Percentiles rank a stretch among this genome's conserved stretches.
Evolutionary conservation across 108 stramenopile genomes (phyloP).

Genomic region (Cyclotella kingstonii): DNA sequence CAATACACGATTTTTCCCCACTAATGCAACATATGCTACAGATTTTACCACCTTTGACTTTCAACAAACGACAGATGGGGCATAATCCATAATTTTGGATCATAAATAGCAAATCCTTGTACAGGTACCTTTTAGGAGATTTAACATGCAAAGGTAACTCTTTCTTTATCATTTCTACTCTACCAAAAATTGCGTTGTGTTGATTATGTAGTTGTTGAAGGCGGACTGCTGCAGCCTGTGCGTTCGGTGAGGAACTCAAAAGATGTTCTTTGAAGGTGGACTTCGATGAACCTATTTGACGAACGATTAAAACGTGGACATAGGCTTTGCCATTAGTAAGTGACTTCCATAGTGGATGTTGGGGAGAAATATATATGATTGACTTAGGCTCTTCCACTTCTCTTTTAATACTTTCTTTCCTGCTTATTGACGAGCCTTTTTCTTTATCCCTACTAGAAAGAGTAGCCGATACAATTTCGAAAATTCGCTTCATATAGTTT

Average conservation of each 20-base stretch:
- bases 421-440: not conserved
- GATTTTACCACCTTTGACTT: not conserved
- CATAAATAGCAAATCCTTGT: constrained; percentile 61
- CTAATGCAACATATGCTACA: not conserved
- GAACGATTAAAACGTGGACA: constrained; percentile 63
- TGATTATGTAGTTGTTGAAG: constrained; percentile 40
- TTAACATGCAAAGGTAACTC: constrained; percentile 70
- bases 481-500: constrained; percentile 13
- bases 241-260: constrained; percentile 31
- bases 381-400: constrained; percentile 37
- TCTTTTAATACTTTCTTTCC: not conserved
- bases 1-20: constrained; percentile 11
- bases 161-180: constrained; percentile 70
- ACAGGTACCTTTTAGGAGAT: constrained; percentile 62
- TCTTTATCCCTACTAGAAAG: constrained; percentile 3
- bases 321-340: constrained; percentile 67
- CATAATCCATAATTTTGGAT: constrained; percentile 44
- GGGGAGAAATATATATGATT: constrained; percentile 48
- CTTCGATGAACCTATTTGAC: constrained; percentile 31
- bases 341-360: constrained; percentile 61
- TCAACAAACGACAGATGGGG: not conserved
- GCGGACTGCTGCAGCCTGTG: constrained; percentile 22
- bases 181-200: constrained; percentile 59
- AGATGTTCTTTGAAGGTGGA: not conserved
- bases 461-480: constrained; percentile 5